Base-by-base conservation (phyloP, 2,329 filamentous ascomycete genomes). In the Lachnellula occidentalis region DNA sequence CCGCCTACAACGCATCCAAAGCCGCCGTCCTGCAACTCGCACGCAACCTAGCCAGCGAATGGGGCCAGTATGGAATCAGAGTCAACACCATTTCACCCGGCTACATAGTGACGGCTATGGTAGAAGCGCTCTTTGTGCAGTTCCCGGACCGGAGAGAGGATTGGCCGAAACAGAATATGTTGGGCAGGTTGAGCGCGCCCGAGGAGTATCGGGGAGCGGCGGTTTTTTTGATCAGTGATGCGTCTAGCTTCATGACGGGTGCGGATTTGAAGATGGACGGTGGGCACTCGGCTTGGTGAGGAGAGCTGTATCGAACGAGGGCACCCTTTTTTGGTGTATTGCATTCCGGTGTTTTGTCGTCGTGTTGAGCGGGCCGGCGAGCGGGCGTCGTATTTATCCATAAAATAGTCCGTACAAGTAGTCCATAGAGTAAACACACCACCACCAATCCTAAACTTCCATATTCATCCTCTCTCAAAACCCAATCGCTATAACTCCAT, bases 141-240 rank as follows among this genome's bases (percentile, higher is more conserved):
- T 88, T 82, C 61, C 90, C 90, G 0, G 87, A 91, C 65, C 77
- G 81, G 51, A 74, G 74, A 58, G 71, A 70, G 24, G 79, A 85
- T 57, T 95, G 91, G 91, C 82, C 88, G 15, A 86, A 79, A 64
- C 85, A 92, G 72, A 95, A 95, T 72, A 94, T 95, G 90, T 76
- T 95, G 51, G 83, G 80, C 27, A 78, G 83, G 34, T 74, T 90
- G 56, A 87, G 85, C 66, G 73, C 72, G 21, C 86, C 87, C 0
- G 75, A 83, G 48, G 87, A 91, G 69, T 89, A 87, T 70, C 80
- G 85, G 48, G 86, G 86, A 4, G 84, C 86, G 1, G 85, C 84
- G 2, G 79, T 86, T 9, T 88, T 87, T 67, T 73, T 87, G 61
- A 72, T 87, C 21, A 85, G 81, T 62, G 81, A 86, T 63, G 84